Percentiles rank a stretch among this genome's conserved stretches.
Evolutionary conservation across 164 flowering plant genomes (phyloP).

Genomic region (Umbilicus rupestris): DNA sequence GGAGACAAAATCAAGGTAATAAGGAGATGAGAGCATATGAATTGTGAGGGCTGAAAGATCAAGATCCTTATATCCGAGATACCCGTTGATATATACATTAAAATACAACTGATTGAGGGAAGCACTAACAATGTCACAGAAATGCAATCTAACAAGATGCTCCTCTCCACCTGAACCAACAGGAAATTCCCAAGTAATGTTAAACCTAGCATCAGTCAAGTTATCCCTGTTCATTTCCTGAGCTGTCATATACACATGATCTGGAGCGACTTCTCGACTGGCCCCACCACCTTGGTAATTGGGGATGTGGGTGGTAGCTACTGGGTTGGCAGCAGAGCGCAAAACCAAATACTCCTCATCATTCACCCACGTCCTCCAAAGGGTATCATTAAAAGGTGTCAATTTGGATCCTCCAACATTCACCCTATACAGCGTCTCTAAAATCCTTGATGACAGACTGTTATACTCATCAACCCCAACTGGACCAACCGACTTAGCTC

Average conservation of each 20-base stretch:
- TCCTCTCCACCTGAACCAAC: background rate
- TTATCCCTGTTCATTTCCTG: slow-evolving; percentile 15
- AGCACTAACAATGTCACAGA: slow-evolving; percentile 7
- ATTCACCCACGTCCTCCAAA: slow-evolving; percentile 16
- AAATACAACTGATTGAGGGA: slow-evolving; percentile 9
- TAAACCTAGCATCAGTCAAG: slow-evolving; percentile 2
- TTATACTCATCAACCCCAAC: background rate
- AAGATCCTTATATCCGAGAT: slow-evolving; percentile 2
- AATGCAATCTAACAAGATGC: slow-evolving; percentile 7
- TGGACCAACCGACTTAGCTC: background rate
- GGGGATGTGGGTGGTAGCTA: background rate
- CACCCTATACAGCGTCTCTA: slow-evolving; percentile 11
- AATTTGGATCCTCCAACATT: slow-evolving; percentile 14
- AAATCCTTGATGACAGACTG: background rate
- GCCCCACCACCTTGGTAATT: slow-evolving; percentile 8
- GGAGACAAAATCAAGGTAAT: slow-evolving; percentile 1
- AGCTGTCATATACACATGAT: slow-evolving; percentile 21
- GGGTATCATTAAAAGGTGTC: slow-evolving; percentile 9
- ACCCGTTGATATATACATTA: slow-evolving; percentile 8
- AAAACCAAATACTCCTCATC: slow-evolving; percentile 11
- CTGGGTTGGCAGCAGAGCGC: background rate
- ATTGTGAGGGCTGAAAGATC: slow-evolving; percentile 3
- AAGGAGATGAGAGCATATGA: slow-evolving; percentile 2
- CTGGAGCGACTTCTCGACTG: slow-evolving; percentile 19
- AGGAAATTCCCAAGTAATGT: slow-evolving; percentile 6